Percentiles rank a stretch among this genome's conserved stretches.
These are phyloP conservation scores for Termitomyces heimii DNA, from an alignment of 768 basidiomycete genomes.

Conservation along the genomic window DNA sequence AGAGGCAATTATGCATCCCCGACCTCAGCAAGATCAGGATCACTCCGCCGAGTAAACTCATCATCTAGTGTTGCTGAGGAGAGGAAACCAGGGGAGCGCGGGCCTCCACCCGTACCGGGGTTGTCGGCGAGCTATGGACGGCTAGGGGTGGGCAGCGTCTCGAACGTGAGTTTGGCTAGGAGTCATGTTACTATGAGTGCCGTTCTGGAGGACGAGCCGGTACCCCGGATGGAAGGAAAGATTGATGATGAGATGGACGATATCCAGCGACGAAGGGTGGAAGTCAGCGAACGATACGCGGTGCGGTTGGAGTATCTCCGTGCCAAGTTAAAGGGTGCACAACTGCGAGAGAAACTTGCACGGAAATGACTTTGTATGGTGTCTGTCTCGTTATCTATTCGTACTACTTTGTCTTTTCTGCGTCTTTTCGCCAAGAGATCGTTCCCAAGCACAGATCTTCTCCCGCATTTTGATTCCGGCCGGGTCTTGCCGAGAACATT, in stretches of 20 bases:
- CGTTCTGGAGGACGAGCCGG: slow-evolving; percentile 43
- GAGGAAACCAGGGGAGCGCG: slow-evolving; percentile 16
- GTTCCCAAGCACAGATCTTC: background rate
- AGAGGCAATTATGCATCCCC: slow-evolving; percentile 22
- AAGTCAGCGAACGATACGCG: slow-evolving; percentile 69
- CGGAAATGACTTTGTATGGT: slow-evolving; percentile 37
- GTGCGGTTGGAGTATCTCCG: slow-evolving; percentile 73
- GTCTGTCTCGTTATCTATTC: slow-evolving; percentile 5
- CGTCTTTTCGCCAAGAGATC: background rate
- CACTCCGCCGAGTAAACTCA: slow-evolving; percentile 52
- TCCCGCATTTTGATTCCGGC: background rate
- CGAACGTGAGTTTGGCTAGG: slow-evolving; percentile 44
- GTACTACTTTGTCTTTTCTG: slow-evolving; percentile 1
- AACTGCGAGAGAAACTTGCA: slow-evolving; percentile 76
- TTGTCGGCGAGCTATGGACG: slow-evolving; percentile 25
- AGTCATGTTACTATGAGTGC: slow-evolving; percentile 49
- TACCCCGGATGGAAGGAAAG: slow-evolving; percentile 23
- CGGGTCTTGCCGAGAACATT: slow-evolving; percentile 21
- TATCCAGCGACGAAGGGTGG: slow-evolving; percentile 61
- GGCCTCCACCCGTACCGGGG: slow-evolving; percentile 31
- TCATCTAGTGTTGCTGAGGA: slow-evolving; percentile 52
- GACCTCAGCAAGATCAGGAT: slow-evolving; percentile 25
- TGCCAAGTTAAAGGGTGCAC: slow-evolving; percentile 78
- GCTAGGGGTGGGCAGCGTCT: slow-evolving; percentile 28
- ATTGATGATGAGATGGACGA: slow-evolving; percentile 61